These are phyloP conservation scores for Scytalidium sp. DNA, from an alignment of 2,329 filamentous ascomycete genomes.

Conservation along the genomic window DNA sequence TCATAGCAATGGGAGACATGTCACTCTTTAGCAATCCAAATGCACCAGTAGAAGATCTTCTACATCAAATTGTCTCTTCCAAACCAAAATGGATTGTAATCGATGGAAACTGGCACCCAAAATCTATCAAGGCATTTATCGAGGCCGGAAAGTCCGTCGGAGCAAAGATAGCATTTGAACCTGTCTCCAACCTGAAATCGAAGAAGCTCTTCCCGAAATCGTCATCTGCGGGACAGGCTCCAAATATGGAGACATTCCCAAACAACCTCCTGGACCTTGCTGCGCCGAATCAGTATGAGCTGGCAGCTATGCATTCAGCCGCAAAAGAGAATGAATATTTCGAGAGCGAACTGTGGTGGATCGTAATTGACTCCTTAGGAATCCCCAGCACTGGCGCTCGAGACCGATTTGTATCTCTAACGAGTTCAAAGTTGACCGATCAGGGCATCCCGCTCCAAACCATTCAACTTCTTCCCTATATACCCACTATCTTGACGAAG, in stretches of 20 bases:
- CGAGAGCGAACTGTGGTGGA: conserved; percentile 72
- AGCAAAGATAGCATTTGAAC: conserved; percentile 75
- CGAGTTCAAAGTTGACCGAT: conserved; percentile 66
- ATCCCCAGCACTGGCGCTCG: conserved; percentile 68
- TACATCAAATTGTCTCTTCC: conserved; percentile 16
- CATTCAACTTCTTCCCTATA: conserved; percentile 82
- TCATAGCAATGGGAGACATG: conserved; percentile 97
- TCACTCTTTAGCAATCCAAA: conserved; percentile 43
- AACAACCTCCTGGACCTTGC: conserved; percentile 65
- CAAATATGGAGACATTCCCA: conserved; percentile 44
- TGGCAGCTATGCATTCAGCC: conserved; percentile 72
- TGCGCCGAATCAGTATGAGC: conserved; percentile 81
- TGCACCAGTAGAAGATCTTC: conserved; percentile 39
- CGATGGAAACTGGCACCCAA: conserved; percentile 80
- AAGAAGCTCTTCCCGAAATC: conserved; percentile 59
- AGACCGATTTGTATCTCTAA: conserved; percentile 68
- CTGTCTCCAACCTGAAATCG: conserved; percentile 81
- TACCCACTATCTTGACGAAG: conserved; percentile 82
- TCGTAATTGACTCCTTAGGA: conserved; percentile 73
- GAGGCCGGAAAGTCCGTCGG: conserved; percentile 52
- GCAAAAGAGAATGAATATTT: conserved; percentile 68
- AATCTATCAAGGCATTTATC: conserved; percentile 66
- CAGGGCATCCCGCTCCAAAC: conserved; percentile 79
- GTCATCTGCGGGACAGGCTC: conserved; percentile 9
- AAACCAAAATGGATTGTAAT: conserved; percentile 76